Percentiles rank a stretch among this genome's conserved stretches.
These are phyloP conservation scores for Mycosarcoma mackinlayi DNA, from an alignment of 1,284 basidiomycete species.

Conservation along the genomic window DNA sequence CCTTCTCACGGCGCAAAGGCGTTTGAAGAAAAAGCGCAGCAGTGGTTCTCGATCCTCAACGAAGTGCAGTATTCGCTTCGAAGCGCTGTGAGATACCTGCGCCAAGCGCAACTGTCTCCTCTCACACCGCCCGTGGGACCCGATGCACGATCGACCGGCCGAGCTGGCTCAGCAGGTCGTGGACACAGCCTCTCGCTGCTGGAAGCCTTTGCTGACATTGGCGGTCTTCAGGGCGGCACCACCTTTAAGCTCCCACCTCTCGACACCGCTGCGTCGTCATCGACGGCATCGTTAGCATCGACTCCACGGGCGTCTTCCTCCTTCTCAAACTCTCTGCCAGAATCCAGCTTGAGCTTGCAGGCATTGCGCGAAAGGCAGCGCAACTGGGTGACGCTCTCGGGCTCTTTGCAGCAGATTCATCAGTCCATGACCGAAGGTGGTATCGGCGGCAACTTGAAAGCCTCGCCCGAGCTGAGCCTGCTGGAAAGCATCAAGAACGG, in stretches of 20 bases:
- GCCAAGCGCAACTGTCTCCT: slow-evolving; percentile 41
- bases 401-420: slow-evolving; percentile 32
- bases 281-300: not conserved
- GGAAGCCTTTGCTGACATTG: slow-evolving; percentile 45
- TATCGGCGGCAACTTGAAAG: not conserved
- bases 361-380: slow-evolving; percentile 34
- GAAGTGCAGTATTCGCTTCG: slow-evolving; percentile 50
- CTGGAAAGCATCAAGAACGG: slow-evolving; percentile 32
- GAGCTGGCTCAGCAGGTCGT: slow-evolving; percentile 31
- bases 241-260: slow-evolving; percentile 38
- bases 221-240: slow-evolving; percentile 28
- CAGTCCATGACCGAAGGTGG: slow-evolving; percentile 1
- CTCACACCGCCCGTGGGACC: slow-evolving; percentile 26
- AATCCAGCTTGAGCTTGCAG: slow-evolving; percentile 31
- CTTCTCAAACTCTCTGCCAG: slow-evolving; percentile 7
- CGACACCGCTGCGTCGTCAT: too few species aligned
- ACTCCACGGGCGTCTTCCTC: not conserved
- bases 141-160: slow-evolving; percentile 27
- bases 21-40: slow-evolving; percentile 42
- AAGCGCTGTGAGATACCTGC: slow-evolving; percentile 32
- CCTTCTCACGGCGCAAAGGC: slow-evolving; percentile 30
- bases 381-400: slow-evolving; percentile 43
- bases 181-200: slow-evolving; percentile 46
- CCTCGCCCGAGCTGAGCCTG: slow-evolving; percentile 9
- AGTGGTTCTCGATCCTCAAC: slow-evolving; percentile 54